phyloP scores from a whole-genome alignment of 2,329 filamentous ascomycete species.

The Fonsecaea multimorphosa region DNA sequence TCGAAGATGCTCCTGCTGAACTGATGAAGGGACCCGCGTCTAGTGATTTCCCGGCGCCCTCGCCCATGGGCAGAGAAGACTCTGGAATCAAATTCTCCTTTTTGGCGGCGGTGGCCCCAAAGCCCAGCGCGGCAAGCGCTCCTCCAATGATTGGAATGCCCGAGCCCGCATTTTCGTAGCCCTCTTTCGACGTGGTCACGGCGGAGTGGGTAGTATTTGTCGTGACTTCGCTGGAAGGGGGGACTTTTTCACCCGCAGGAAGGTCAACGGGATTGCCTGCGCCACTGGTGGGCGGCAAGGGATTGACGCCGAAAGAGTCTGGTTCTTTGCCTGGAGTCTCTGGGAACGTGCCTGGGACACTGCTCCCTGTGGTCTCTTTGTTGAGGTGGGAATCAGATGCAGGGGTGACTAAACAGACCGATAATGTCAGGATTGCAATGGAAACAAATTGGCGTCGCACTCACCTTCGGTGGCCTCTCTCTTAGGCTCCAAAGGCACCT shows the following conservation, averaged over 20 bases:
- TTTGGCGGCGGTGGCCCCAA: slow-evolving; percentile 60
- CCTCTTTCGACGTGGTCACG: slow-evolving; percentile 74
- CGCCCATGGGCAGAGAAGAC: slow-evolving; percentile 75
- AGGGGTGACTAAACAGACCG: slow-evolving; percentile 20
- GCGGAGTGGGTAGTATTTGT: slow-evolving; percentile 73
- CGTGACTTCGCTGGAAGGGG: slow-evolving; percentile 64
- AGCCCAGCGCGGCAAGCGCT: slow-evolving; percentile 50
- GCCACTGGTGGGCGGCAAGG: slow-evolving; percentile 64
- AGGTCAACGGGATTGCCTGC: slow-evolving; percentile 79
- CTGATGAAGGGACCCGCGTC: slow-evolving; percentile 61
- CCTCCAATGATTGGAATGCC: slow-evolving; percentile 52
- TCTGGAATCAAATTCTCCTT: slow-evolving; percentile 76
- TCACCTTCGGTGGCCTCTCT: slow-evolving; percentile 39
- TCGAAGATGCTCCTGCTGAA: slow-evolving; percentile 58
- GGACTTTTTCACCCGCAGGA: slow-evolving; percentile 79
- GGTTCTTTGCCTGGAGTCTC: slow-evolving; percentile 63
- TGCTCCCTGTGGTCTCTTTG: slow-evolving; percentile 48
- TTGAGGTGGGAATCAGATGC: slow-evolving; percentile 16
- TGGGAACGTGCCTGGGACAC: slow-evolving; percentile 71
- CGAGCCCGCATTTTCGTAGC: slow-evolving; percentile 76
- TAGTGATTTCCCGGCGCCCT: slow-evolving; percentile 48
- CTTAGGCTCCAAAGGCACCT: slow-evolving; percentile 44
- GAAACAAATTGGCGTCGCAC: slow-evolving; percentile 5
- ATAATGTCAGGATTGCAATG: slow-evolving; percentile 67
- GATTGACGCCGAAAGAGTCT: slow-evolving; percentile 54